phyloP scores from a whole-genome alignment of 495 filamentous ascomycete genomes.

The Trypethelium eluteriae region DNA sequence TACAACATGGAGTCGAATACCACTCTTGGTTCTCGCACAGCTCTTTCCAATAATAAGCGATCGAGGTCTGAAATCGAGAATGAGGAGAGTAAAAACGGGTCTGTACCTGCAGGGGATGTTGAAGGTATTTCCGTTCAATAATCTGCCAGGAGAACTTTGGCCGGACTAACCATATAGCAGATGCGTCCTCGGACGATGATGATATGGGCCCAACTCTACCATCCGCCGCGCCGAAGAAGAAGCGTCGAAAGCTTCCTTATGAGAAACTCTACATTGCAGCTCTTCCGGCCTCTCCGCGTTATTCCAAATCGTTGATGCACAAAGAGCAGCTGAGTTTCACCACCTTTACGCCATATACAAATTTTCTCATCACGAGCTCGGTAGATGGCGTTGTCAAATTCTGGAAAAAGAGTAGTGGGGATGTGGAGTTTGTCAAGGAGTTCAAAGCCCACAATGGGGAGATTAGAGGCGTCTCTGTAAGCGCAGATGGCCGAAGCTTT shows the following conservation, averaged over 20 bases:
- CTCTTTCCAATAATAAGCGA: neutral
- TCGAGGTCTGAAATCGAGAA: neutral
- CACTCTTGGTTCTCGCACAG: neutral
- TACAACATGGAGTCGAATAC: neutral
- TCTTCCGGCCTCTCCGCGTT: constrained; percentile 70
- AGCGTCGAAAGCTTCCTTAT: constrained; percentile 80
- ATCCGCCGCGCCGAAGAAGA: constrained; percentile 66
- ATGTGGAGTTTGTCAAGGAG: constrained; percentile 96
- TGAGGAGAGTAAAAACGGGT: constrained; percentile 2
- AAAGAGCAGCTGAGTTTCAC: constrained; percentile 84
- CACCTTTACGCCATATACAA: constrained; percentile 78
- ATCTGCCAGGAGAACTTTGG: neutral
- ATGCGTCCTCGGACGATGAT: constrained; percentile 75
- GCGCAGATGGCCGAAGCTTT: constrained; percentile 86
- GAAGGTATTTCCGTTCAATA: neutral
- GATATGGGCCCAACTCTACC: constrained; percentile 89
- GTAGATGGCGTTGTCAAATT: constrained; percentile 94
- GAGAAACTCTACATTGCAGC: constrained; percentile 91
- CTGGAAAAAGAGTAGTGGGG: constrained; percentile 91
- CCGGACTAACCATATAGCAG: neutral
- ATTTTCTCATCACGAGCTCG: constrained; percentile 90
- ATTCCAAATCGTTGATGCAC: constrained; percentile 98
- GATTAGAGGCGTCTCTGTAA: constrained; percentile 72
- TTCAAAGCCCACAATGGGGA: constrained; percentile 85
- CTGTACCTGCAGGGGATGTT: neutral